These are phyloP conservation scores for Chlamydomonas reinhardtii DNA, from an alignment of 163 green algal species.

Conservation along the genomic window DNA sequence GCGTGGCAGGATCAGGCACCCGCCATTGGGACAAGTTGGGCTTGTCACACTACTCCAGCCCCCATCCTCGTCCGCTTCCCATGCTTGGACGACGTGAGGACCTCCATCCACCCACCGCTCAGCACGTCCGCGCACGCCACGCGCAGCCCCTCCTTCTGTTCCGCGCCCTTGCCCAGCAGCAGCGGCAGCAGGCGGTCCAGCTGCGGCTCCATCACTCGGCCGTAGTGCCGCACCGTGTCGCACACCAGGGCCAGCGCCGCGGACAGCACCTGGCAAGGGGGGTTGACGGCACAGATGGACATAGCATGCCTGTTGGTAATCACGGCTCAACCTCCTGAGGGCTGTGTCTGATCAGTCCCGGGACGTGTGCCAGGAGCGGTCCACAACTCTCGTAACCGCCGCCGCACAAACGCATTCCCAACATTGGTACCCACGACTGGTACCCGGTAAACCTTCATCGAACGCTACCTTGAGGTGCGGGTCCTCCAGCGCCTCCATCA, in stretches of 20 bases:
- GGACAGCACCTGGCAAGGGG: constrained; percentile 18
- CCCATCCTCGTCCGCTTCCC: too few relatives aligned
- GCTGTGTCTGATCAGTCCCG: too few relatives aligned
- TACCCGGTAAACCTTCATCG: too few relatives aligned
- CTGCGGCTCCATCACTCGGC: constrained; percentile 22
- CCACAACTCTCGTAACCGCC: too few relatives aligned
- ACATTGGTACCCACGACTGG: neutral
- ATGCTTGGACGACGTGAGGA: too few relatives aligned
- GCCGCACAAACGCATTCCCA: too few relatives aligned
- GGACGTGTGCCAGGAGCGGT: too few relatives aligned
- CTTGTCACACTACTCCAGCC: too few relatives aligned
- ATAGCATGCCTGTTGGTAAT: too few relatives aligned
- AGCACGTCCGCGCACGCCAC: constrained; percentile 26
- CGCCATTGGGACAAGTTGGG: too few relatives aligned
- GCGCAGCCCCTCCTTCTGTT: constrained; percentile 20
- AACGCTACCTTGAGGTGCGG: constrained; percentile 48
- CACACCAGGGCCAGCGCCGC: constrained; percentile 10
- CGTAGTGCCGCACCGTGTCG: neutral
- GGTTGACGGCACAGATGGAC: neutral
- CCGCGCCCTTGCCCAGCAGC: constrained; percentile 26
- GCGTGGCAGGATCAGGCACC: too few relatives aligned
- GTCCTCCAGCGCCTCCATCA: constrained; percentile 49
- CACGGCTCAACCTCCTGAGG: too few relatives aligned
- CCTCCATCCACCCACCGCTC: neutral
- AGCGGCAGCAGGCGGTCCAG: constrained; percentile 41